Evolutionary conservation across 2,329 filamentous ascomycete species (phyloP), one percentile per base, ranked within the genome.

Genomic region (Aureobasidium sp.): DNA sequence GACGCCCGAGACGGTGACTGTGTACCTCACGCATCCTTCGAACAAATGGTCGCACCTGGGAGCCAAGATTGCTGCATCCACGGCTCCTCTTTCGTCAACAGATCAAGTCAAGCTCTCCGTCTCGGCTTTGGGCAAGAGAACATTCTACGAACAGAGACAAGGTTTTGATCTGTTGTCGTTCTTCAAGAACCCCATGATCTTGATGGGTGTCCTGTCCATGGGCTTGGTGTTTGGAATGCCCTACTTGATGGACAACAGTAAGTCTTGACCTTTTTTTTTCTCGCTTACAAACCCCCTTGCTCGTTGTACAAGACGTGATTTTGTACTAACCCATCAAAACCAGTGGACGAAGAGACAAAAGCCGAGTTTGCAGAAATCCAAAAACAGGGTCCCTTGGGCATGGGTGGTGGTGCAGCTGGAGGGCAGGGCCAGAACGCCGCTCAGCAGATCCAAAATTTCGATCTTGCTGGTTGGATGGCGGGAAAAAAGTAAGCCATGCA

Each of bases 331-430:
- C 59, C 66, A n/a, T 38, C 17, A 33, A 23, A 3, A 17, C 40
- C 69, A 96, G 92, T 99, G 92, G 94, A 97, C 72, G 90, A 90
- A n/a, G 94, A 99, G 74, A 88, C 90, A 76, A 86, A 86, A 68
- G 90, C 89, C 68, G 94, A 97, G 72, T 96, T 94, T 71, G 91
- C 96, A 73, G 89, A 90, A 69, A 87, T 90, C 69, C 90, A 94
- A 73, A 90, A 91, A 75, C 37, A 83, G 84, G 64, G 86, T 84
- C 84, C 88, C 1, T 78, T 92, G 15, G 43, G 43, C 25, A 25
- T 46, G 43, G 42, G 11, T 8, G 23, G 23, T 66, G 65, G 63
- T 11, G 69, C 67, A 2, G 60, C 61, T 17, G 51, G 63, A 27
- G 58, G 60, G 8, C 50, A 54, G 25, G 29, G 29, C 4, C 47